Percentiles rank a stretch among this genome's conserved stretches.
These are phyloP conservation scores for Solanum virginianum DNA, from an alignment of 257 asterid species.

Conservation along the genomic window DNA sequence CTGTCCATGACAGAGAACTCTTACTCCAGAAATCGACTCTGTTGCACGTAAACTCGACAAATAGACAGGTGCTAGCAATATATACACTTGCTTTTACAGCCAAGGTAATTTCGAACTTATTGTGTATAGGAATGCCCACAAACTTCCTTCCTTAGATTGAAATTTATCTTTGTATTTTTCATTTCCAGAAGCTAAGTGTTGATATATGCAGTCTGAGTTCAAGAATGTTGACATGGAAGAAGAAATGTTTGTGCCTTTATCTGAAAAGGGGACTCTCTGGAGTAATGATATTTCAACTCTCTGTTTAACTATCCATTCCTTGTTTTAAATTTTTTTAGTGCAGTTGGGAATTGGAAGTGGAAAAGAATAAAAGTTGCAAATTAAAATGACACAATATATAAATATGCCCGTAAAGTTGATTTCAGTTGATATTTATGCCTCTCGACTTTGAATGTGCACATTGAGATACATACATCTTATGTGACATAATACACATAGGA, in stretches of 20 bases:
- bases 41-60: background rate
- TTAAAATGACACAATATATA: too few relatives aligned
- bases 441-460: too few relatives aligned
- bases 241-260: background rate
- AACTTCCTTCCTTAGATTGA: background rate
- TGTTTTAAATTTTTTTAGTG: background rate
- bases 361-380: background rate
- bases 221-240: background rate
- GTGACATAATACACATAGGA: too few relatives aligned
- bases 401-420: too few relatives aligned
- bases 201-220: background rate
- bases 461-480: too few relatives aligned
- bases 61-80: background rate
- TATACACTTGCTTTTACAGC: background rate
- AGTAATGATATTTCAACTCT: background rate
- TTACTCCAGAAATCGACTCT: background rate
- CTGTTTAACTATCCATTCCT: background rate
- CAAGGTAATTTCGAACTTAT: background rate
- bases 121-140: background rate
- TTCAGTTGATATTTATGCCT: too few relatives aligned
- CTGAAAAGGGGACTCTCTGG: background rate
- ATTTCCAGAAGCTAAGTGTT: background rate
- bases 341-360: background rate
- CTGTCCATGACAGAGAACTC: background rate
- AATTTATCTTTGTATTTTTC: background rate